Conservation (phyloP, 192 early-diverging fungal genomes). For the Diversispora epigaea region DNA sequence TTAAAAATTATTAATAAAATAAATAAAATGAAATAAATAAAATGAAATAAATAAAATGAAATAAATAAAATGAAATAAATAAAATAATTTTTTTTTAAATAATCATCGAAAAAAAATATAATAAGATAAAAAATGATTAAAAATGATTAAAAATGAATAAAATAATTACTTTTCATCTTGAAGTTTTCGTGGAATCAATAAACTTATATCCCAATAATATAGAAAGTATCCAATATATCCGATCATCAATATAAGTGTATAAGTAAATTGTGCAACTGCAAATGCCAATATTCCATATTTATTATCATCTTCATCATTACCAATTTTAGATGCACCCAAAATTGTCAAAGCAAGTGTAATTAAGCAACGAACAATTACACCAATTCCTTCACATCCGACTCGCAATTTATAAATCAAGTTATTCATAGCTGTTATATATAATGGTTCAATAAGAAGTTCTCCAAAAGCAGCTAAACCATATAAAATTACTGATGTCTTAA, state of each 20-base stretch:
- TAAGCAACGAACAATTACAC: constrained; percentile 72
- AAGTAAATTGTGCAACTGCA: constrained; percentile 79
- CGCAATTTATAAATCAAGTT: constrained; percentile 75
- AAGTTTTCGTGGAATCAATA: constrained; percentile 39
- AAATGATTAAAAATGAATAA: too few species aligned
- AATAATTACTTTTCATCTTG: constrained; percentile 41
- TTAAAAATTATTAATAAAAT: neutral
- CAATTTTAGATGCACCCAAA: constrained; percentile 38
- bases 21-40: neutral
- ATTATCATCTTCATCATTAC: constrained; percentile 35
- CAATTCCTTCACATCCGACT: constrained; percentile 79
- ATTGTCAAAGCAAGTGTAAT: constrained; percentile 65
- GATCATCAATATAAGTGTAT: constrained; percentile 55
- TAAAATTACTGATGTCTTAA: constrained; percentile 55
- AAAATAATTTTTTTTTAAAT: too few species aligned
- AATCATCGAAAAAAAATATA: neutral
- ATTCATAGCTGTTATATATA: constrained; percentile 73
- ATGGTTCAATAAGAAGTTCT: constrained; percentile 83
- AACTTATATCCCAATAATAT: constrained; percentile 34
- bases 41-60: too few species aligned
- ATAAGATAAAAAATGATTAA: neutral
- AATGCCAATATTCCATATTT: constrained; percentile 70
- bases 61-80: too few species aligned
- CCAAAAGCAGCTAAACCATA: constrained; percentile 76
- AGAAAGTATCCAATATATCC: constrained; percentile 59